Base-by-base conservation (phyloP, 1,139 yeast genomes). In the Geotrichum histeridarum region DNA sequence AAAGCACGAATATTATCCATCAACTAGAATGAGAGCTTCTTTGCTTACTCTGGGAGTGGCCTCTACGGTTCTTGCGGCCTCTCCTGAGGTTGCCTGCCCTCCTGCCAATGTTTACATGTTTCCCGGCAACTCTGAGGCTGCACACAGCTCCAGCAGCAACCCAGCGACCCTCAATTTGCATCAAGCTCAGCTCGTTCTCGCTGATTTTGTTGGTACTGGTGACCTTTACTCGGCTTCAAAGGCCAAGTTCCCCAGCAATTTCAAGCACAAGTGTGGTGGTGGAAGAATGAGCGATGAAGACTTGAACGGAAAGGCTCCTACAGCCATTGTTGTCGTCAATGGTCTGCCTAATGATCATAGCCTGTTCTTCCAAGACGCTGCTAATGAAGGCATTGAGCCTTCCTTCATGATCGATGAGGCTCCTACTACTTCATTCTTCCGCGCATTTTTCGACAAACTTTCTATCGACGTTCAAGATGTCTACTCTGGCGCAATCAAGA, bases 151-250 rank as follows among this genome's bases (percentile, higher is more conserved):
- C 18, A 37, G 42, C 30, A 31, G 36, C 39, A 27, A 15, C 18
- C 18, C 46, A 5, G 49, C 52, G 18, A 50, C 51, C 45, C 56
- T 58, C 46, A 54, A 56, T 42, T 33, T 57, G 37, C 63, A 60
- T 30, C 67, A 64, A 54, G 57, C 62, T 45, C 66, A 64, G 57
- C 59, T 64, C 31, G 63, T 64, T 35, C 55, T 65, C 32, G 64
- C 66, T 3, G 66, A 65, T 51, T 56, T 62, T 38, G 62, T 59
- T 14, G 66, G 66, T 6, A 57, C 63, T 18, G 49, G 60, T 31
- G 54, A 57, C 14, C 48, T 59, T 41, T 60, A 63, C 55, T 36
- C 56, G 8, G 48, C 59, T 33, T 36, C 53, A 32, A 54, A 51
- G 42, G 57, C 57, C 22, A 48, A 59, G 35, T 50, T 54, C 39